These are phyloP conservation scores for Pezicula carpinea DNA, from an alignment of 2,329 filamentous ascomycete species.

Conservation along the genomic window DNA sequence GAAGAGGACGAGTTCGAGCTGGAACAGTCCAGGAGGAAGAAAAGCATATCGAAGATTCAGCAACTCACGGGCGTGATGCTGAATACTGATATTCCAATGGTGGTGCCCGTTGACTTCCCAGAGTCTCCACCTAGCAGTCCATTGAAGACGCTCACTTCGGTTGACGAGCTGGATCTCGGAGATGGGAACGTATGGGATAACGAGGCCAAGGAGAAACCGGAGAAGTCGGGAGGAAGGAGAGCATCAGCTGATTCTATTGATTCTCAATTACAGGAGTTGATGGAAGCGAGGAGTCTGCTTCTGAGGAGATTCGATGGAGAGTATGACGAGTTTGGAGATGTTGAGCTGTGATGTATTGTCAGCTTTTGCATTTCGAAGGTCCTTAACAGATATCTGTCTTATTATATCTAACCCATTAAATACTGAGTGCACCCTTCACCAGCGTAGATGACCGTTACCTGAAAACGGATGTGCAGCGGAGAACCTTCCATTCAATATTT, in stretches of 20 bases:
- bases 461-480: background rate
- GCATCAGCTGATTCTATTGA: background rate
- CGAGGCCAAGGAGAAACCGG: background rate
- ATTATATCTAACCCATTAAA: too few relatives aligned
- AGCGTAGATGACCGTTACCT: too few relatives aligned
- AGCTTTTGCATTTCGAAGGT: too few relatives aligned
- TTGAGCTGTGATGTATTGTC: constrained; percentile 1
- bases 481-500: background rate
- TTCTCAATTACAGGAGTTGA: background rate
- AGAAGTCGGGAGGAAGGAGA: background rate
- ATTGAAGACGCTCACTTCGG: constrained; percentile 5
- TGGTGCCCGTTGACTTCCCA: background rate
- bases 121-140: constrained; percentile 10
- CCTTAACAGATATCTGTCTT: too few relatives aligned
- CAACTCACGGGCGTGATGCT: background rate
- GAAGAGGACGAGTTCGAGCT: background rate
- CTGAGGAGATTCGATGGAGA: background rate
- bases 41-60: constrained; percentile 1
- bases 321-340: background rate
- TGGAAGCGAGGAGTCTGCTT: constrained; percentile 1
- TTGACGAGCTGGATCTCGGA: background rate
- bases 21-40: constrained; percentile 3
- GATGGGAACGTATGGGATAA: constrained; percentile 4
- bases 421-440: too few relatives aligned
- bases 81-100: constrained; percentile 1